phyloP scores from a whole-genome alignment of 306 rosid species.

The Carpinus viminea region DNA sequence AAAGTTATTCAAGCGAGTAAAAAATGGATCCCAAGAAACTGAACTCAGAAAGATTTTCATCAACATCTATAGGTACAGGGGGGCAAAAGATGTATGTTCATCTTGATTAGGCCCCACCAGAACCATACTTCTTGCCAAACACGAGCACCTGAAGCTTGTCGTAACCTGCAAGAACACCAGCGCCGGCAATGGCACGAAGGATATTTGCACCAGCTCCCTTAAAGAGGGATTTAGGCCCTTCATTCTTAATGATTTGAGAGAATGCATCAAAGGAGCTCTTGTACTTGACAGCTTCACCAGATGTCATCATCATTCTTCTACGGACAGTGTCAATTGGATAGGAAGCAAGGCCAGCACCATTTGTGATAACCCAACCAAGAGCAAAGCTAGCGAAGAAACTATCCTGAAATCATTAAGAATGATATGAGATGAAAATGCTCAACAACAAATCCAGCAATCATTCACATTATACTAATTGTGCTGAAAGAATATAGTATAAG shows the following conservation, averaged over 20 bases:
- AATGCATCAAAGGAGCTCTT: constrained; percentile 69
- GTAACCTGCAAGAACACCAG: constrained; percentile 82
- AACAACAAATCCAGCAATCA: neutral
- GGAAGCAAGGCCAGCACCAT: constrained; percentile 66
- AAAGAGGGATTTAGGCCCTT: constrained; percentile 71
- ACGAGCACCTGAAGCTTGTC: constrained; percentile 71
- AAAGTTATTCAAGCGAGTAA: constrained; percentile 20
- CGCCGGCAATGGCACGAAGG: constrained; percentile 79
- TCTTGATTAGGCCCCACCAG: constrained; percentile 51
- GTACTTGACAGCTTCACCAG: constrained; percentile 90
- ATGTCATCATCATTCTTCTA: constrained; percentile 95
- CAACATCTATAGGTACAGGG: constrained; percentile 33
- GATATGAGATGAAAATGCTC: neutral
- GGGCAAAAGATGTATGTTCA: neutral
- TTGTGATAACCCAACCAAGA: constrained; percentile 75
- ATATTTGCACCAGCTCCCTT: constrained; percentile 89
- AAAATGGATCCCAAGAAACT: neutral
- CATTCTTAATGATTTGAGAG: constrained; percentile 67
- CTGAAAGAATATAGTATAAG: neutral
- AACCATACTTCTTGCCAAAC: constrained; percentile 61
- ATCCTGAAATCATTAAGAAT: constrained; percentile 50
- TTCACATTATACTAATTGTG: neutral
- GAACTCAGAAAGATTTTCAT: constrained; percentile 33
- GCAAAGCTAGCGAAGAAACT: constrained; percentile 84
- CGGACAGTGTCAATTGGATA: constrained; percentile 83